A percentile compares a stretch with the other conserved stretches of the same genome.
These are phyloP conservation scores for Camellia lanceoleosa DNA, from an alignment of 148 eudicot species.

Conservation along the genomic window DNA sequence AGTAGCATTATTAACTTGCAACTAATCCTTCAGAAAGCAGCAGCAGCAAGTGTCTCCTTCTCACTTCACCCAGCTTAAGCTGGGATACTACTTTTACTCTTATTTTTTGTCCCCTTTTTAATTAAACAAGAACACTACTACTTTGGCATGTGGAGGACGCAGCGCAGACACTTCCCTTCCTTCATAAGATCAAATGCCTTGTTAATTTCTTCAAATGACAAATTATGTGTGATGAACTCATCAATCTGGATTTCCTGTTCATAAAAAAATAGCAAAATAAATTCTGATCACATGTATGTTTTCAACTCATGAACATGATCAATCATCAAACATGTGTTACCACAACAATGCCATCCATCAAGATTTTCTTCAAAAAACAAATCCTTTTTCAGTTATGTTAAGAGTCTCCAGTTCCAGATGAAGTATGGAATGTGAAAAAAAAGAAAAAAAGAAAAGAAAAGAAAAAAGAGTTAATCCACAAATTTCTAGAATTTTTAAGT, in stretches of 20 bases:
- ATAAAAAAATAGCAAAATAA: neutral
- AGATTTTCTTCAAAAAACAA: neutral
- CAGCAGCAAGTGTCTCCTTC: neutral
- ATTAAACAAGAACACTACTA: constrained; percentile 22
- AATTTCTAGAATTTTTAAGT: too few relatives aligned
- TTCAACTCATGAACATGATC: neutral
- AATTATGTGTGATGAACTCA: constrained; percentile 64
- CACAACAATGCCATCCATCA: neutral
- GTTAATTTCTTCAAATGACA: constrained; percentile 68
- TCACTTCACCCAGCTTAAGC: too few relatives aligned
- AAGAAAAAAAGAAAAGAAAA: too few relatives aligned
- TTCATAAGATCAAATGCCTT: constrained; percentile 73
- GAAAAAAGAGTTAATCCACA: too few relatives aligned
- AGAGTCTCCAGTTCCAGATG: neutral
- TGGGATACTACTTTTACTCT: too few relatives aligned
- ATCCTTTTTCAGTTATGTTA: neutral
- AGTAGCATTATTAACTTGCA: neutral
- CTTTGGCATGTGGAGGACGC: constrained; percentile 85
- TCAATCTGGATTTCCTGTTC: constrained; percentile 84
- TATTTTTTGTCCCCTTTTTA: too few relatives aligned
- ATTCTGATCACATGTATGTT: neutral
- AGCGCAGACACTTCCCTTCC: constrained; percentile 71
- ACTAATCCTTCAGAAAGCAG: neutral
- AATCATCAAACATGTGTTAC: neutral
- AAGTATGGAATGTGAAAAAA: neutral